phyloP scores from a whole-genome alignment of 305 asterid species.

The Fraxinus latifolia region DNA sequence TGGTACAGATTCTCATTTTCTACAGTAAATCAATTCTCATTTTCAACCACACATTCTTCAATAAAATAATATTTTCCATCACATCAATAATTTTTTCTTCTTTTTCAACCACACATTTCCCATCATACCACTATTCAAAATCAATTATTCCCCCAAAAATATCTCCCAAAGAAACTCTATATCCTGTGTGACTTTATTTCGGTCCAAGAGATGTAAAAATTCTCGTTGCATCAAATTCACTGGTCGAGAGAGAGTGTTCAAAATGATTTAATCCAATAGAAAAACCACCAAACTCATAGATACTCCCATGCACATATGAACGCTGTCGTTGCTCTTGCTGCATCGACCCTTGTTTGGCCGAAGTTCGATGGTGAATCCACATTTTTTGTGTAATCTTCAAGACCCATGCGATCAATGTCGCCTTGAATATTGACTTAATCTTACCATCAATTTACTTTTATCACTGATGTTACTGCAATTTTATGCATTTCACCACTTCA shows the following conservation, averaged over 20 bases:
- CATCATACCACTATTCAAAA: no score
- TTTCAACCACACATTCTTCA: no score
- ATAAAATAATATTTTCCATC: no score
- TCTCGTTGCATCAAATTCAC: not conserved
- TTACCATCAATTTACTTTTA: not conserved
- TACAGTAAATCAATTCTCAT: no score
- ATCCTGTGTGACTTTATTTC: not conserved
- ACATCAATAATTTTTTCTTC: no score
- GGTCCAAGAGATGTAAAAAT: not conserved
- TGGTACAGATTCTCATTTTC: no score
- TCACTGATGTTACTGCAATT: not conserved
- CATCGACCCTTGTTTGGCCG: not conserved
- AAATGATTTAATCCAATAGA: not conserved
- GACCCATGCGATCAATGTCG: not conserved
- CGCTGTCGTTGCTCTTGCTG: not conserved
- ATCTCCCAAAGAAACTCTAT: no score
- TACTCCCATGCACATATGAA: not conserved
- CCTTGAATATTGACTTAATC: not conserved
- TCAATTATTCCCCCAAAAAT: no score
- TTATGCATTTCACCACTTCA: not conserved
- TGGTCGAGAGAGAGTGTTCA: not conserved
- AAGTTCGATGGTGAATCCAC: not conserved
- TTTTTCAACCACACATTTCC: no score
- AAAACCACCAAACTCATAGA: not conserved
- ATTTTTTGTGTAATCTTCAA: not conserved